Evolutionary conservation across 177 flowering plant species (phyloP).

Genomic region (Vitis hybrid): DNA sequence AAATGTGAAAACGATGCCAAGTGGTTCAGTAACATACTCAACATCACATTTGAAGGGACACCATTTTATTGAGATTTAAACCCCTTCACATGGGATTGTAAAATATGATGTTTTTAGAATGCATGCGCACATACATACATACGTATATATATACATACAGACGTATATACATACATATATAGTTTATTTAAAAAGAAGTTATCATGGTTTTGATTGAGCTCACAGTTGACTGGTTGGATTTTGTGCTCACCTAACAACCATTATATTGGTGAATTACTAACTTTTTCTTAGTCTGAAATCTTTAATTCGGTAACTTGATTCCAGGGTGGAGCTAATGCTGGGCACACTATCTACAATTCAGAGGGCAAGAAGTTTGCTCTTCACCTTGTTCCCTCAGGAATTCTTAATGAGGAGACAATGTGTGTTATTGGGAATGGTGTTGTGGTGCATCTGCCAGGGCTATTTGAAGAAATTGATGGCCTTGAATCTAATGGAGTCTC

Average conservation of each 20-base stretch:
- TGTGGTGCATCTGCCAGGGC: slow-evolving; percentile 91
- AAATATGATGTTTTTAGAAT: too few relatives aligned
- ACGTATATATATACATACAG: too few relatives aligned
- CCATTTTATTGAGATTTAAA: too few relatives aligned
- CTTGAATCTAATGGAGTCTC: slow-evolving; percentile 84
- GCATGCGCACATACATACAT: too few relatives aligned
- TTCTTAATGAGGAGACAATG: slow-evolving; percentile 83
- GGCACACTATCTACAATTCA: slow-evolving; percentile 91
- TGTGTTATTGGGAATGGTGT: slow-evolving; percentile 99
- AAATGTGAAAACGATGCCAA: too few relatives aligned
- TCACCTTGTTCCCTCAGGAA: slow-evolving; percentile 97
- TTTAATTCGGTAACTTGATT: slow-evolving; percentile 13
- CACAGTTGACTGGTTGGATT: not conserved
- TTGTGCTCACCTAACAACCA: not conserved
- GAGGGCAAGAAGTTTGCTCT: slow-evolving; percentile 98
- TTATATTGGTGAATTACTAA: not conserved
- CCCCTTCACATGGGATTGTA: too few relatives aligned
- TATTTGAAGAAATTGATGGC: slow-evolving; percentile 86
- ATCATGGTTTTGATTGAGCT: not conserved
- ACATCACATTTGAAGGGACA: too few relatives aligned
- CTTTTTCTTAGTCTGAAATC: not conserved
- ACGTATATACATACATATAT: too few relatives aligned
- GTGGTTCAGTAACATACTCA: too few relatives aligned
- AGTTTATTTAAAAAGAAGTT: too few relatives aligned
- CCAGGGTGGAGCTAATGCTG: slow-evolving; percentile 99